These are phyloP conservation scores for Epichloe brachyelytri DNA, from an alignment of 2,329 filamentous ascomycete species.

Conservation along the genomic window DNA sequence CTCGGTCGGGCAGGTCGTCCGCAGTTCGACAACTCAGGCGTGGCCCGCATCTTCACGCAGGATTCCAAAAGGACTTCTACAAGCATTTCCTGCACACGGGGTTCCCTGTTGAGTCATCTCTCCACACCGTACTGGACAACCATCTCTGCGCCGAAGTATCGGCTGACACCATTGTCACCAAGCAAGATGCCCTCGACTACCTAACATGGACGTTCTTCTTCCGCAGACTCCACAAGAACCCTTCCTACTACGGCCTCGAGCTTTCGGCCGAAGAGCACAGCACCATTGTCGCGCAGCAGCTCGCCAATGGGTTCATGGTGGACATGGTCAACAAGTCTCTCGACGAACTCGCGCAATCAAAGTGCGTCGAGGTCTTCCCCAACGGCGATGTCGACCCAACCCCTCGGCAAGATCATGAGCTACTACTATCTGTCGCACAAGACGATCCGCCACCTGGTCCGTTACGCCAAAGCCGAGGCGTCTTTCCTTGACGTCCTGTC, in stretches of 20 bases:
- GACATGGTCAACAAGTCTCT: constrained; percentile 82
- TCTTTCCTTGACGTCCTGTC: constrained; percentile 71
- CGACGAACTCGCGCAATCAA: constrained; percentile 66
- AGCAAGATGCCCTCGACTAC: constrained; percentile 95
- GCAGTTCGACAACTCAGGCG: constrained; percentile 91
- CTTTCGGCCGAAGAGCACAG: constrained; percentile 89
- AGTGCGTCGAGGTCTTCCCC: constrained; percentile 68
- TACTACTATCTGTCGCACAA: constrained; percentile 97
- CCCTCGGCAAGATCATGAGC: constrained; percentile 94
- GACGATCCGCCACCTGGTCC: constrained; percentile 76
- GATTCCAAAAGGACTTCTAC: constrained; percentile 98
- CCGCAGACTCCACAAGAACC: constrained; percentile 91
- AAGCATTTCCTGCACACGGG: constrained; percentile 98
- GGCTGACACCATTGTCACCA: constrained; percentile 81
- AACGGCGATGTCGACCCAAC: constrained; percentile 87
- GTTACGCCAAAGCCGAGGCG: constrained; percentile 61
- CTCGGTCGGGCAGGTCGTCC: constrained; percentile 87
- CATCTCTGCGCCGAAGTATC: constrained; percentile 93
- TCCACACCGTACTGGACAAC: constrained; percentile 94
- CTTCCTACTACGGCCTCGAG: constrained; percentile 92
- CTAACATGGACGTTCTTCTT: constrained; percentile 99
- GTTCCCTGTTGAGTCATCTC: constrained; percentile 90
- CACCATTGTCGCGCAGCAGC: constrained; percentile 67
- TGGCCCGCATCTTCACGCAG: constrained; percentile 94
- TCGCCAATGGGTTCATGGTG: constrained; percentile 91